Percentiles rank a stretch among this genome's conserved stretches.
Evolutionary conservation across 345 rosid species (phyloP).

Genomic region (Syzygium oleosum): DNA sequence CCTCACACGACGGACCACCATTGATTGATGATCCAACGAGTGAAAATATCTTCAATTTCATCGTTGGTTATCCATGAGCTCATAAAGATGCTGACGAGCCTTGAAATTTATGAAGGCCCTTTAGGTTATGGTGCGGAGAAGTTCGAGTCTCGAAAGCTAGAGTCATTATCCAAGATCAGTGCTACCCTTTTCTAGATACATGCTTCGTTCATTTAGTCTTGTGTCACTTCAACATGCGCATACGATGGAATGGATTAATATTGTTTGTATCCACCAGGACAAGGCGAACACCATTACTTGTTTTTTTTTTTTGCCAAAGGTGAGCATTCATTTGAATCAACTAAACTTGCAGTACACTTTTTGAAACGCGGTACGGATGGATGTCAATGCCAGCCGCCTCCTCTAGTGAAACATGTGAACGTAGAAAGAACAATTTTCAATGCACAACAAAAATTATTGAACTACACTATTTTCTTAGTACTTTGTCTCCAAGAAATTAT

Average conservation of each 20-base stretch:
- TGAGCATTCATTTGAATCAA: background rate
- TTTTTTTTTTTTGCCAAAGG: background rate
- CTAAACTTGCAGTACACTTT: background rate
- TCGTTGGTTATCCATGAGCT: background rate
- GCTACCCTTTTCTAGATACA: too few species aligned
- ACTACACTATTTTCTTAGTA: too few species aligned
- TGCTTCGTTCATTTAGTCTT: background rate
- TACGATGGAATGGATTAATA: too few species aligned
- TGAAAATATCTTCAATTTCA: too few species aligned
- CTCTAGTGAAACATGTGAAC: background rate
- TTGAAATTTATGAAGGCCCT: background rate
- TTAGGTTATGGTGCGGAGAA: background rate
- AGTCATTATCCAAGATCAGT: background rate
- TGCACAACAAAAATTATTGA: too few species aligned
- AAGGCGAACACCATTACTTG: background rate
- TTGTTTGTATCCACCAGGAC: too few species aligned
- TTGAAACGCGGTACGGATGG: background rate
- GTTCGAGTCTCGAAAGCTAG: background rate
- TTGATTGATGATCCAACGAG: too few species aligned
- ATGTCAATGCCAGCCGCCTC: background rate
- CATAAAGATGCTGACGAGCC: background rate
- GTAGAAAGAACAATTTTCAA: too few species aligned
- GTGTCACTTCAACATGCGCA: too few species aligned
- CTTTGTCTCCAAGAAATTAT: too few species aligned
- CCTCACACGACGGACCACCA: background rate